These are phyloP conservation scores for Penicillium occitanis DNA, from an alignment of 2,329 filamentous ascomycete genomes.

Conservation along the genomic window DNA sequence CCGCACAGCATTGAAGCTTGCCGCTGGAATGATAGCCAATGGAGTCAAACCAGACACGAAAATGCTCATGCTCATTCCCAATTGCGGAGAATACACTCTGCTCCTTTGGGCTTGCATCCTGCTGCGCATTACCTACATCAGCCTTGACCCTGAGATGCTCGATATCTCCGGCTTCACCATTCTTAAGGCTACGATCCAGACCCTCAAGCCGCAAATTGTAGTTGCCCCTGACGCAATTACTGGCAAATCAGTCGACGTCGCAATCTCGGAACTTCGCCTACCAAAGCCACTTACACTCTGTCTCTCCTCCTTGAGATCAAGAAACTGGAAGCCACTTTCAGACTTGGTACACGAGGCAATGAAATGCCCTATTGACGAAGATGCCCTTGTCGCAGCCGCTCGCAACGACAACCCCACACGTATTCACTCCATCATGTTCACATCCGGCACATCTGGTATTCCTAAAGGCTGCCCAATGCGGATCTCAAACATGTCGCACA, in stretches of 20 bases:
- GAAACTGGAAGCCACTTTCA: background rate
- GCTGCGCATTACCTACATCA: background rate
- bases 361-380: background rate
- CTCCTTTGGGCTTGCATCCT: conserved; percentile 4
- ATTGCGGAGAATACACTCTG: background rate
- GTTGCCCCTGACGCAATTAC: background rate
- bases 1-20: background rate
- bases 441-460: background rate
- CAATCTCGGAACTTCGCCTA: background rate
- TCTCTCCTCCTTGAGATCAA: background rate
- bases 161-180: background rate
- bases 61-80: conserved; percentile 7
- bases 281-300: background rate
- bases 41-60: background rate
- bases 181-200: background rate
- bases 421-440: conserved; percentile 7
- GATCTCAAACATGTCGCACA: background rate
- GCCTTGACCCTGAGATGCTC: background rate
- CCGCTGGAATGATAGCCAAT: background rate
- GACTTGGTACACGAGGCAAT: background rate
- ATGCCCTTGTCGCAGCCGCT: background rate
- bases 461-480: conserved; percentile 7
- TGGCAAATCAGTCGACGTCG: background rate
- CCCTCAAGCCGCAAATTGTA: background rate
- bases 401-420: background rate